Evolutionary conservation across 352 stramenopile species (phyloP), one percentile per base, ranked within the genome.

Genomic region (Globisporangium nagaii): DNA sequence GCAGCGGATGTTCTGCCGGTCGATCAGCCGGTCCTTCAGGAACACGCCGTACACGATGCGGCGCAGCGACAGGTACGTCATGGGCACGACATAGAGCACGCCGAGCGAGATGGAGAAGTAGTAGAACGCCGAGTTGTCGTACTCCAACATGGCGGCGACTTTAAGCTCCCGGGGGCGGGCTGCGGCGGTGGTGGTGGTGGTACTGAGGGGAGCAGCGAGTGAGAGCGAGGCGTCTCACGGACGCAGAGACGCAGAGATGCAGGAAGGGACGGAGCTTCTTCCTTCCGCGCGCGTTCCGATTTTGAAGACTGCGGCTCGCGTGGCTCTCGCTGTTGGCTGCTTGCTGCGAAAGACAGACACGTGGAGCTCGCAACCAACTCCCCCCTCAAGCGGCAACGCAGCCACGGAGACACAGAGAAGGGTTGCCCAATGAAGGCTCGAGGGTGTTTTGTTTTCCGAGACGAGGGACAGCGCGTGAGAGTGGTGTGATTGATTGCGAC

Each of bases 51-150:
- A 95, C 19, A 95, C 22, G 40, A 98, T 79, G 45, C 76, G 70
- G 35, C 73, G 68, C 68, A 95, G 65, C 70, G 80, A 72, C 52
- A 96, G 63, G 75, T 93, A 98, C 65, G 95, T 98, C 84, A 92
- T 88, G 46, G 97, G 96, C 58, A 99, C 75, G 27, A 96, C 84
- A 67, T 99, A 99, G 54, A 99, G 88, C 60, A 79, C 90, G 57
- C 98, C 88, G 36, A 98, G 86, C 62, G 93, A 98, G 72, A 99
- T 83, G 13, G 88, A 95, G 70, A 99, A 98, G 83, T 99, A 99
- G 79, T 98, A 99, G 81, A 99, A 99, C 63, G 96, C 97, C 48
- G 93, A 98, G 74, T 99, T 98, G 80, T 99, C 97, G 84, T 99
- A 99, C 72, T 99, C 94, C 51, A 99, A 76, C 96, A 97, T 97